A percentile compares a stretch with the other conserved stretches of the same genome.
These are phyloP conservation scores for Botrytis deweyae DNA, from an alignment of 2,329 filamentous ascomycete genomes.

Conservation along the genomic window DNA sequence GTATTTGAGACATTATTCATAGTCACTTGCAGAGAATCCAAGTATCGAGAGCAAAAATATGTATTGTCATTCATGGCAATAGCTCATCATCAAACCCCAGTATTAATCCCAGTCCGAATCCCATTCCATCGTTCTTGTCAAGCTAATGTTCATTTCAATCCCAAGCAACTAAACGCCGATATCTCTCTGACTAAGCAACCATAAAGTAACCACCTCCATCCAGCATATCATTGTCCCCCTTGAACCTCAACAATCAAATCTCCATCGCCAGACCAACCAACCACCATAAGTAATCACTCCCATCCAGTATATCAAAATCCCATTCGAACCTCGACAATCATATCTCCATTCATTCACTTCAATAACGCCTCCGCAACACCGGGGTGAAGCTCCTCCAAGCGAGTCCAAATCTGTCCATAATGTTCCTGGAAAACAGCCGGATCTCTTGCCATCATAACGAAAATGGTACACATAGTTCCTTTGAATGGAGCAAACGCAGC, in stretches of 20 bases:
- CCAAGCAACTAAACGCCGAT: not conserved
- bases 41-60: not conserved
- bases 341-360: not conserved
- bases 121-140: not conserved
- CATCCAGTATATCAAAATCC: not conserved
- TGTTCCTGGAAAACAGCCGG: not conserved
- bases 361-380: not conserved
- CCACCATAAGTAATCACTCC: too few species aligned
- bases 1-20: not conserved
- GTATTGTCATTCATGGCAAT: not conserved
- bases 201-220: not conserved
- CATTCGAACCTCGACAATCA: too few species aligned
- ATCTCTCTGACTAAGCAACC: not conserved
- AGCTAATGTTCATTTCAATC: not conserved
- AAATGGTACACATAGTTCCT: conserved; percentile 7
- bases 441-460: conserved; percentile 13
- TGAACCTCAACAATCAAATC: not conserved
- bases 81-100: not conserved
- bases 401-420: conserved; percentile 10
- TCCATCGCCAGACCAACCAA: too few species aligned
- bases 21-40: not conserved
- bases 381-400: not conserved
- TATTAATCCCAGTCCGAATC: not conserved
- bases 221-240: not conserved
- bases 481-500: conserved; percentile 13